These are phyloP conservation scores for Skeletonema menzelii DNA, from an alignment of 108 stramenopile species.

Conservation along the genomic window DNA sequence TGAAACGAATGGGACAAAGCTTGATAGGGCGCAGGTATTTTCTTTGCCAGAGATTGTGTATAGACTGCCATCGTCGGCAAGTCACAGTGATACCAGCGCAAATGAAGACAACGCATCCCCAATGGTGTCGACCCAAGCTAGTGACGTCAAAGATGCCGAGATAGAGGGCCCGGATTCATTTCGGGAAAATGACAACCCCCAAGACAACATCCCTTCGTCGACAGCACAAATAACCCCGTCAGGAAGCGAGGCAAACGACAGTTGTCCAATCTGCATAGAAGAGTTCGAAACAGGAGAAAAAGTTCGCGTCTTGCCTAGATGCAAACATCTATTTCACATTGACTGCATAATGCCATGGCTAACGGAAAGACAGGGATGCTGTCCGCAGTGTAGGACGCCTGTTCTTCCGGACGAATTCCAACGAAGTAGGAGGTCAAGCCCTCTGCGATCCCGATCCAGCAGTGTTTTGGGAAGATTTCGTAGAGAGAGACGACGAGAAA, in stretches of 20 bases:
- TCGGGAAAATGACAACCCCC: background rate
- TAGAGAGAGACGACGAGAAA: background rate
- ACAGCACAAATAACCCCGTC: background rate
- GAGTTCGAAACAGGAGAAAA: conserved; percentile 82
- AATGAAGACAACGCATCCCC: background rate
- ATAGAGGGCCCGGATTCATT: background rate
- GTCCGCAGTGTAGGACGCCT: conserved; percentile 67
- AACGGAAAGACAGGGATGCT: conserved; percentile 65
- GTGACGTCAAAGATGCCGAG: background rate
- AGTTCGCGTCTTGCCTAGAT: conserved; percentile 77
- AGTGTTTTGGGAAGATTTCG: background rate
- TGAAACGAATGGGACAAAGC: conserved; percentile 36
- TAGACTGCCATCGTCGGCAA: background rate
- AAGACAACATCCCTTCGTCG: background rate
- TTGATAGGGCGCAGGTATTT: conserved; percentile 43
- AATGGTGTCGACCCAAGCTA: background rate
- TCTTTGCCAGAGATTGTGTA: conserved; percentile 36
- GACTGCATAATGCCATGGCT: conserved; percentile 89
- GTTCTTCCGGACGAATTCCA: conserved; percentile 34
- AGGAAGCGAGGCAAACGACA: conserved; percentile 4
- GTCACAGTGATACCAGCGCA: background rate
- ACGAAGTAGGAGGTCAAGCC: background rate
- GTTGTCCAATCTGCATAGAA: conserved; percentile 91
- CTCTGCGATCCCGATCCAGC: background rate
- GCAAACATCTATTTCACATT: conserved; percentile 66